A percentile compares a stretch with the other conserved stretches of the same genome.
Conservation (phyloP, 768 basidiomycete species). For the Rhodocollybia butyracea region DNA sequence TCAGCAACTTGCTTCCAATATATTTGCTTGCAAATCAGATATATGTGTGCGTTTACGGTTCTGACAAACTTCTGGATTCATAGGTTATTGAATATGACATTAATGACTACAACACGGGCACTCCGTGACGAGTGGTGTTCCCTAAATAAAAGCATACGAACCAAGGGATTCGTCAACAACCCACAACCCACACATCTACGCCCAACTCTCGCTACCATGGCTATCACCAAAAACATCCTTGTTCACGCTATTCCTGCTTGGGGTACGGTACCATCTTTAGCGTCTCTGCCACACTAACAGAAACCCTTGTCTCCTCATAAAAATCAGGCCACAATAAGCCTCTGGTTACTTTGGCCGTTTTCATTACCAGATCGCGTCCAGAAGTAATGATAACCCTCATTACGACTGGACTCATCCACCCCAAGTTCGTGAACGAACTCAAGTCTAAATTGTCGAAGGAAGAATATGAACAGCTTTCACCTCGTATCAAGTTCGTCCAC, state of each 20-base stretch:
- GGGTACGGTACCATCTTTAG: background rate
- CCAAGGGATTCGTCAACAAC: no score
- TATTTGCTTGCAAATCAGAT: no score
- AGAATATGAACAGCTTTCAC: background rate
- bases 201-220: background rate
- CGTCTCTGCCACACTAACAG: no score
- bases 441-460: background rate
- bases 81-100: no score
- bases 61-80: no score
- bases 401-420: background rate
- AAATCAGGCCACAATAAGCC: constrained; percentile 4
- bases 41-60: no score
- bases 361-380: constrained; percentile 1
- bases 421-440: constrained; percentile 1
- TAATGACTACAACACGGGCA: no score
- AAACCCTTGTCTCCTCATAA: no score
- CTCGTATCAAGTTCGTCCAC: background rate
- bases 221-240: background rate
- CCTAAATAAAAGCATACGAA: no score
- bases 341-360: background rate
- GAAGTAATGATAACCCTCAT: background rate
- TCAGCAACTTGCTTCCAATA: no score
- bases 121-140: no score
- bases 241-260: constrained; percentile 1
- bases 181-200: no score